Evolutionary conservation across 2,329 filamentous ascomycete genomes (phyloP).

Genomic region (Sporothrix globosa): DNA sequence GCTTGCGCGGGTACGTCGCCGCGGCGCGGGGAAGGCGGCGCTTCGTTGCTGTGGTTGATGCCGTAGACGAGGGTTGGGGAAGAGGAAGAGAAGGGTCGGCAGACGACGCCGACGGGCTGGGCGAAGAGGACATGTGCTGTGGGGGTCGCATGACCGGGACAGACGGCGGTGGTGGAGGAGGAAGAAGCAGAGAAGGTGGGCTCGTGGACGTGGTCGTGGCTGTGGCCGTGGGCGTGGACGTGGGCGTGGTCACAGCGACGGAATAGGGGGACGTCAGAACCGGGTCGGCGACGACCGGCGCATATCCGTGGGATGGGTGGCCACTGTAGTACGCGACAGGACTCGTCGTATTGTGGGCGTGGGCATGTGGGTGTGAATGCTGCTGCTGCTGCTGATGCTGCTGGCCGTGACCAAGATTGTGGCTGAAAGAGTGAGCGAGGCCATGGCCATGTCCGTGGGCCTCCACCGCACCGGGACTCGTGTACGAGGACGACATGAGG

Average conservation of each 20-base stretch:
- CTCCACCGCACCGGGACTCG: conserved; percentile 14
- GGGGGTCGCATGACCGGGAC: conserved; percentile 9
- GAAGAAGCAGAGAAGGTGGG: background rate
- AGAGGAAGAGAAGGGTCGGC: background rate
- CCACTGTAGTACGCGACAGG: conserved; percentile 19
- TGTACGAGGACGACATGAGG: conserved; percentile 20
- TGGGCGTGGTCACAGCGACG: background rate
- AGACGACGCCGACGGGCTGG: conserved; percentile 18
- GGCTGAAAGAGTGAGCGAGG: conserved; percentile 13
- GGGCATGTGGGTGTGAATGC: background rate
- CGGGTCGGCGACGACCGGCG: conserved; percentile 4
- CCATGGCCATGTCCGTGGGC: conserved; percentile 5
- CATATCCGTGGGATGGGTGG: conserved; percentile 13
- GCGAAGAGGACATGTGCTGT: conserved; percentile 22
- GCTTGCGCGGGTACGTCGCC: conserved; percentile 40
- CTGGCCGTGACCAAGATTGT: conserved; percentile 1
- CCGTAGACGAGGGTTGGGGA: background rate
- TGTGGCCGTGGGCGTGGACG: too few relatives aligned
- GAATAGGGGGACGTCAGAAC: conserved; percentile 13
- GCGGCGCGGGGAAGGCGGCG: conserved; percentile 8
- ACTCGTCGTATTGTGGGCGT: conserved; percentile 8
- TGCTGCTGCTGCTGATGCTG: conserved; percentile 4
- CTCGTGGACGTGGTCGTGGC: background rate
- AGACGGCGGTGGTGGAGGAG: background rate
- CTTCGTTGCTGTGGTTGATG: background rate